Evolutionary conservation across 2,329 filamentous ascomycete species (phyloP).

Genomic region (Colletotrichum tropicicola): DNA sequence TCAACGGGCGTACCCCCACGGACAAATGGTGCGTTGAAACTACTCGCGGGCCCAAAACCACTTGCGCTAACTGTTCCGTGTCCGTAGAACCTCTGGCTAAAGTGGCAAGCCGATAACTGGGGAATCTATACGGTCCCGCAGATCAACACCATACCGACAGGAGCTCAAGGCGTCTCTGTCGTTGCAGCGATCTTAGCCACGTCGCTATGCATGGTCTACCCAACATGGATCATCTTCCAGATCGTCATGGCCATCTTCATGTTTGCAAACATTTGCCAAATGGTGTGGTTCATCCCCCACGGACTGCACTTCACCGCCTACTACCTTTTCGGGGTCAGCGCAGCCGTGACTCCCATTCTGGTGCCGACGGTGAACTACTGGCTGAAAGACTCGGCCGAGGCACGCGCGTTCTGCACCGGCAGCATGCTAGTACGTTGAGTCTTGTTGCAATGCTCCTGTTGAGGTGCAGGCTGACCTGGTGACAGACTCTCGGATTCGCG

Average conservation of each 20-base stretch:
- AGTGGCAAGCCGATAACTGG: slow-evolving; percentile 26
- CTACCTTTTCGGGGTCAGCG: slow-evolving; percentile 35
- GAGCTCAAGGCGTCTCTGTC: slow-evolving; percentile 38
- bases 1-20: slow-evolving; percentile 22
- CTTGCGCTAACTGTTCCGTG: too few relatives aligned
- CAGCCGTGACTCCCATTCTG: slow-evolving; percentile 35
- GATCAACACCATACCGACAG: slow-evolving; percentile 35
- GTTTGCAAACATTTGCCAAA: slow-evolving; percentile 32
- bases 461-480: background rate
- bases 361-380: slow-evolving; percentile 35
- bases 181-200: slow-evolving; percentile 37
- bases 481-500: slow-evolving; percentile 32
- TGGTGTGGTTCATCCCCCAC: slow-evolving; percentile 32
- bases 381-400: slow-evolving; percentile 36
- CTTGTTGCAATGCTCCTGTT: background rate
- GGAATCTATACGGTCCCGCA: slow-evolving; percentile 32
- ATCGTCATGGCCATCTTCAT: slow-evolving; percentile 33
- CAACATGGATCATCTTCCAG: slow-evolving; percentile 40
- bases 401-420: slow-evolving; percentile 33
- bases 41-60: too few relatives aligned
- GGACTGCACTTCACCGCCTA: slow-evolving; percentile 32
- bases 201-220: slow-evolving; percentile 43
- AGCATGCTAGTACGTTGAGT: slow-evolving; percentile 31
- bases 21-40: too few relatives aligned
- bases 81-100: slow-evolving; percentile 33